Evolutionary conservation across 306 rosid species (phyloP).

Genomic region (Castanopsis chinensis): DNA sequence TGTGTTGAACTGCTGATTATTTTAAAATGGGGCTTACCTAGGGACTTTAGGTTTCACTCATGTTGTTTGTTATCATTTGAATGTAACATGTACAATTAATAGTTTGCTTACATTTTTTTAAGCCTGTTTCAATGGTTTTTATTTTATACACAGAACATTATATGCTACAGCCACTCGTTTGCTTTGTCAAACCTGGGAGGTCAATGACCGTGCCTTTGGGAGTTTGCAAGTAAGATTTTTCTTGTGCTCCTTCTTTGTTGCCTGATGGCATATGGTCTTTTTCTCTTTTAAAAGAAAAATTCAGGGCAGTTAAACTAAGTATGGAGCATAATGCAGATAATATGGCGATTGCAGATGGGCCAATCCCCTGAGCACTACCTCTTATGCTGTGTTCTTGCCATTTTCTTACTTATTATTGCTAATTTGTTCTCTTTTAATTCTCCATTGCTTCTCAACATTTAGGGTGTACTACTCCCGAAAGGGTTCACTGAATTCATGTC

Average conservation of each 20-base stretch:
- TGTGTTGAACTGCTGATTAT: background rate
- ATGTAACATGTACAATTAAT: background rate
- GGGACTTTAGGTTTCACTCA: background rate
- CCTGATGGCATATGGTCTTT: background rate
- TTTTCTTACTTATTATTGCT: slow-evolving; percentile 14
- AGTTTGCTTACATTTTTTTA: background rate
- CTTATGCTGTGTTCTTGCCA: slow-evolving; percentile 4
- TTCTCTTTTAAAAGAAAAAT: background rate
- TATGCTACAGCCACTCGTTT: slow-evolving; percentile 80
- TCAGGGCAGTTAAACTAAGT: background rate
- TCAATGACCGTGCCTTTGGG: slow-evolving; percentile 83
- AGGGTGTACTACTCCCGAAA: slow-evolving; percentile 75
- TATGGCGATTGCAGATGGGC: background rate
- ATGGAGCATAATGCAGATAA: background rate
- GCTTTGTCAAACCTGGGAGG: slow-evolving; percentile 97
- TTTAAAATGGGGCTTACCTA: background rate
- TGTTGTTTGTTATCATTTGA: background rate
- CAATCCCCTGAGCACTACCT: no score
- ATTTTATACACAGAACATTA: slow-evolving; percentile 52
- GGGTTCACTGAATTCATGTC: slow-evolving; percentile 54
- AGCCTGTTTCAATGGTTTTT: slow-evolving; percentile 10
- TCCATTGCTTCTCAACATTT: slow-evolving; percentile 22
- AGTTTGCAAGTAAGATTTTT: slow-evolving; percentile 75
- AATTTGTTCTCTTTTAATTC: slow-evolving; percentile 15
- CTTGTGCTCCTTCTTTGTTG: slow-evolving; percentile 13